Evolutionary conservation across 106 monocot species (phyloP).

Genomic region (Apostasia shenzhenica): DNA sequence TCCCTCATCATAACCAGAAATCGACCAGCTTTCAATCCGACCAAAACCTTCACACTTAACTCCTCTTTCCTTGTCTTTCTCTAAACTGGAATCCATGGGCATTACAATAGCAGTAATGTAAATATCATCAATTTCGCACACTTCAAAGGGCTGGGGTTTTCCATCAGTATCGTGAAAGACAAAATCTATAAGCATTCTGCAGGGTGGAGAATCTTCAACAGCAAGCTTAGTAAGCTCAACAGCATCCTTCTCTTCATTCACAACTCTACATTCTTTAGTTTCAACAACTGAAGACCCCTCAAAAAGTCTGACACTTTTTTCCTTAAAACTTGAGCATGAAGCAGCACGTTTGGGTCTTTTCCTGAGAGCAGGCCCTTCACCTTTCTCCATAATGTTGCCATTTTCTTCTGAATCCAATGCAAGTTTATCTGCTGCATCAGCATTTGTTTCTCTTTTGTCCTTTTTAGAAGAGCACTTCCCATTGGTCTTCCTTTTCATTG

Average conservation of each 20-base stretch:
- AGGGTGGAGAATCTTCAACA: constrained; percentile 58
- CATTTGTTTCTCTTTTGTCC: neutral
- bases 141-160: constrained; percentile 81
- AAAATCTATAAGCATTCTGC: constrained; percentile 81
- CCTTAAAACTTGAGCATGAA: constrained; percentile 77
- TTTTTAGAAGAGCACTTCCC: neutral
- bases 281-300: constrained; percentile 32
- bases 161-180: constrained; percentile 85
- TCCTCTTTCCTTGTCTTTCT: constrained; percentile 67
- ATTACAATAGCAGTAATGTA: constrained; percentile 80
- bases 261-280: constrained; percentile 34
- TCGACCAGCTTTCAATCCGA: constrained; percentile 83
- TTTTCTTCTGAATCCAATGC: neutral
- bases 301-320: constrained; percentile 55
- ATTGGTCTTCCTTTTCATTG: neutral
- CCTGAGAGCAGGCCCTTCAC: neutral
- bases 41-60: constrained; percentile 94
- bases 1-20: constrained; percentile 99
- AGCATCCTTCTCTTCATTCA: constrained; percentile 70
- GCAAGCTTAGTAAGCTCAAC: constrained; percentile 64
- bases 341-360: constrained; percentile 82
- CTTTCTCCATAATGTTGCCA: neutral
- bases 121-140: constrained; percentile 82
- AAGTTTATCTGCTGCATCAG: neutral
- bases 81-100: constrained; percentile 85